These are phyloP conservation scores for Coffea canephora DNA, from an alignment of 257 asterid genomes.

Conservation along the genomic window DNA sequence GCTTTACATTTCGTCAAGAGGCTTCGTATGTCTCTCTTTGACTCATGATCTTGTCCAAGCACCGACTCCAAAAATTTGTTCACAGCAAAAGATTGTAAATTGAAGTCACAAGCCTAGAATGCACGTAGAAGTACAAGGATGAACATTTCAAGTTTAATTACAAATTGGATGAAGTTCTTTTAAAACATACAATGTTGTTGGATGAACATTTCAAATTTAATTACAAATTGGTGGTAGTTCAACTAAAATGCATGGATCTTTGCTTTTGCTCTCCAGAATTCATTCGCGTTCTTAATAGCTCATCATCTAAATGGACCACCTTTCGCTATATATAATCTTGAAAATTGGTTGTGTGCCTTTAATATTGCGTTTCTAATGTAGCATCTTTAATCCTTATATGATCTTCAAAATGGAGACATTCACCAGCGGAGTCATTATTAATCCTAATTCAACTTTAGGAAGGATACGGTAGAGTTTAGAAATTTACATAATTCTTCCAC, in stretches of 20 bases:
- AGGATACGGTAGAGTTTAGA: neutral
- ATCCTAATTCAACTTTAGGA: neutral
- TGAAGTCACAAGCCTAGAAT: too few relatives aligned
- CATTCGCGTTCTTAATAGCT: neutral
- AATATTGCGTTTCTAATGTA: neutral
- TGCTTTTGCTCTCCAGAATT: neutral
- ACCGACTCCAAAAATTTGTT: neutral
- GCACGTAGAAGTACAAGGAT: too few relatives aligned
- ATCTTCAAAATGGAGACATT: neutral
- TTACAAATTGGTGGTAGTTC: neutral
- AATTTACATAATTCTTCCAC: neutral
- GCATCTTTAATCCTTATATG: neutral
- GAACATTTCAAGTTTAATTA: too few relatives aligned
- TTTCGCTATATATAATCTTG: neutral
- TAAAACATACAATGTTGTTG: neutral
- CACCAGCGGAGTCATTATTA: neutral
- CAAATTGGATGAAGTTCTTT: too few relatives aligned
- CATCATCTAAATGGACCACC: neutral
- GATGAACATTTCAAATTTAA: neutral
- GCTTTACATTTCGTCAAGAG: slow-evolving; percentile 1
- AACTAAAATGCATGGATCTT: neutral
- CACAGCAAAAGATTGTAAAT: too few relatives aligned
- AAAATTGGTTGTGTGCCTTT: neutral
- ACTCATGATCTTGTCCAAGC: neutral
- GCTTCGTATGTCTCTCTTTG: neutral